Conservation (phyloP, 306 rosid genomes). For the Acacia confusa region DNA sequence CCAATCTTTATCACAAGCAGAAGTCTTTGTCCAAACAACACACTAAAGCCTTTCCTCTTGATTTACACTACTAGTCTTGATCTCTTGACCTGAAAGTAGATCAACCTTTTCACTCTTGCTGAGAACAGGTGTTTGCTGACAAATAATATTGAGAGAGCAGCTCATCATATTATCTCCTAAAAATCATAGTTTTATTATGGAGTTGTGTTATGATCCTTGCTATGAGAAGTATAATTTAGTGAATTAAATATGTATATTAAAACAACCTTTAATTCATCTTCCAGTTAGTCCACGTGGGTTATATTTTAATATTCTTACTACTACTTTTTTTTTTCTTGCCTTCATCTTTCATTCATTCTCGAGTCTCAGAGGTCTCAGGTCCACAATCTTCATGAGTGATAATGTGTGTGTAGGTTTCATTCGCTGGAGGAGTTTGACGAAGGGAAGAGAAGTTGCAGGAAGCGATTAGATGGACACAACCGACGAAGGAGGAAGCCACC, state of each 20-base stretch:
- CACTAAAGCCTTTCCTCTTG: not conserved
- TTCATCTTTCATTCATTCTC: not conserved
- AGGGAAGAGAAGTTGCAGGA: conserved; percentile 80
- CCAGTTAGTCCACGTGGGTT: not conserved
- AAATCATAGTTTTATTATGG: not conserved
- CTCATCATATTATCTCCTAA: not conserved
- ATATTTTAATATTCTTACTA: too few relatives aligned
- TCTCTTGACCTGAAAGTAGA: not conserved
- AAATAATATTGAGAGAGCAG: not conserved
- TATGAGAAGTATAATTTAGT: too few relatives aligned
- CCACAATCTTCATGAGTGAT: not conserved
- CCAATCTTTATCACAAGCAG: conserved; percentile 12
- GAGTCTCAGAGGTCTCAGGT: not conserved
- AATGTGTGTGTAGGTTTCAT: conserved; percentile 55
- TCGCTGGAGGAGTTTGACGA: conserved; percentile 77
- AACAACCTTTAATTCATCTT: not conserved
- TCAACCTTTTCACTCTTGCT: not conserved
- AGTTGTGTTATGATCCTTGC: not conserved
- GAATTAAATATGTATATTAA: too few relatives aligned
- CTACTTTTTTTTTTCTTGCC: too few relatives aligned
- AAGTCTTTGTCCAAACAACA: not conserved
- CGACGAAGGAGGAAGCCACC: conserved; percentile 76
- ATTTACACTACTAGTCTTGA: not conserved
- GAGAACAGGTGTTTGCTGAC: conserved; percentile 14
- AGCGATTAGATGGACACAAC: conserved; percentile 82